These are phyloP conservation scores for Podospora bellae-mahoneyi DNA, from an alignment of 495 filamentous ascomycete species.

Conservation along the genomic window DNA sequence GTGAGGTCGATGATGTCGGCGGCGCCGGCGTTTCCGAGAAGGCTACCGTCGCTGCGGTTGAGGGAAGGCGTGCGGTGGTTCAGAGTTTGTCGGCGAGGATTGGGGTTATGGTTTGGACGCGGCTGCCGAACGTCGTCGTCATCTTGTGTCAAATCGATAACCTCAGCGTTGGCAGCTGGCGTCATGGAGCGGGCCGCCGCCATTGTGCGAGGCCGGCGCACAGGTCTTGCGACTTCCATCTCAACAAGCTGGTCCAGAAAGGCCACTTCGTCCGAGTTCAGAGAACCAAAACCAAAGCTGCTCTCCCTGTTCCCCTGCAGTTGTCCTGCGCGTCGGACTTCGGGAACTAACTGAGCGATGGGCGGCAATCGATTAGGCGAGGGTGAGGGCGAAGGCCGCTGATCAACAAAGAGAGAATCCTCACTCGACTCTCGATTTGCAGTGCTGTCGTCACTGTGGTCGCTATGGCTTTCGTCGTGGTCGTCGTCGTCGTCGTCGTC, in stretches of 20 bases:
- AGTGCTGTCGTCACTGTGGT: background rate
- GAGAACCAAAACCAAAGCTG: background rate
- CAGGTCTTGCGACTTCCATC: slow-evolving; percentile 19
- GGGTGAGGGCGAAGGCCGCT: background rate
- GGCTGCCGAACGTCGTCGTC: slow-evolving; percentile 27
- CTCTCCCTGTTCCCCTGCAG: background rate
- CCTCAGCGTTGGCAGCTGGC: slow-evolving; percentile 6
- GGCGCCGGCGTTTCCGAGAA: slow-evolving; percentile 28
- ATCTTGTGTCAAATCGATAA: slow-evolving; percentile 46
- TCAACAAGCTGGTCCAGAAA: slow-evolving; percentile 18
- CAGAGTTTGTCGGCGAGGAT: slow-evolving; percentile 33
- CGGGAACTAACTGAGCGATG: background rate
- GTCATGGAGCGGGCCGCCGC: background rate
- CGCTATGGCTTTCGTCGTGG: background rate
- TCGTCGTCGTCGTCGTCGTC: background rate
- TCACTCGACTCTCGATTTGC: background rate
- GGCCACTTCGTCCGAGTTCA: background rate
- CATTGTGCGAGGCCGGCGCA: slow-evolving; percentile 5
- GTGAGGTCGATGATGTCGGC: slow-evolving; percentile 40
- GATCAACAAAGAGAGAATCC: slow-evolving; percentile 21
- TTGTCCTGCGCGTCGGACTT: background rate
- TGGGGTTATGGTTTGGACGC: slow-evolving; percentile 9
- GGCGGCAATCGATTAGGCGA: background rate
- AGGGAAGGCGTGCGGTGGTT: slow-evolving; percentile 38
- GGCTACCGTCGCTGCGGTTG: slow-evolving; percentile 40